These are phyloP conservation scores for Fusarium multiceps DNA, from an alignment of 2,329 filamentous ascomycete species.

Conservation along the genomic window DNA sequence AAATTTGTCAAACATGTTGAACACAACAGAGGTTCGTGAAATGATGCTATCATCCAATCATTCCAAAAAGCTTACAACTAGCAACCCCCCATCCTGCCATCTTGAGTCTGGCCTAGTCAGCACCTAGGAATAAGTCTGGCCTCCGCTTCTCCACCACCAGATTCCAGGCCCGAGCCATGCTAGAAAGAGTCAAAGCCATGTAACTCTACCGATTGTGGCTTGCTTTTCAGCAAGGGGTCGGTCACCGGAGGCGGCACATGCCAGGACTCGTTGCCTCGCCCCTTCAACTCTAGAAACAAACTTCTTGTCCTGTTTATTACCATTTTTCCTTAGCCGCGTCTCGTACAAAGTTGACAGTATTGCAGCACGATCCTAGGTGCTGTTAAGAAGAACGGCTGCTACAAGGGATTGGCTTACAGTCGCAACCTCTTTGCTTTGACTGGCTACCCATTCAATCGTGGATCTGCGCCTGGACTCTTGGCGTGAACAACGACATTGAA, in stretches of 20 bases:
- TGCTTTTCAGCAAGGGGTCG: constrained; percentile 5
- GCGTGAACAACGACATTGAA: constrained; percentile 9
- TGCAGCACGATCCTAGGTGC: neutral
- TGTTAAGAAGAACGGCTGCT: neutral
- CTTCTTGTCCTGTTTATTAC: constrained; percentile 13
- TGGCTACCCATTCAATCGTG: neutral
- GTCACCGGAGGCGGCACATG: constrained; percentile 16
- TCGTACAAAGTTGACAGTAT: neutral
- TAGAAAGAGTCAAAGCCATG: constrained; percentile 20
- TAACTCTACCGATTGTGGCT: constrained; percentile 28
- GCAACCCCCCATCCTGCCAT: neutral
- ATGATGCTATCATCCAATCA: neutral
- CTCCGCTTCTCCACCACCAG: constrained; percentile 8
- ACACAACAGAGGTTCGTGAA: neutral
- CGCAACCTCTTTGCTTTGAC: neutral
- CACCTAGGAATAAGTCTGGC: constrained; percentile 18
- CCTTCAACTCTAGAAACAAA: constrained; percentile 12
- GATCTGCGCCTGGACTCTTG: constrained; percentile 3
- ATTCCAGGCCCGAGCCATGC: constrained; percentile 24
- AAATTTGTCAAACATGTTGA: neutral
- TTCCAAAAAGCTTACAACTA: neutral
- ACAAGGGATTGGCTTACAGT: neutral
- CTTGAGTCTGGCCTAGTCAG: constrained; percentile 11
- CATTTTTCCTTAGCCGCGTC: neutral
- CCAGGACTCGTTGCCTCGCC: constrained; percentile 14